Conservation (phyloP, 2,329 filamentous ascomycete species). For the Nannizzia gypsea region DNA sequence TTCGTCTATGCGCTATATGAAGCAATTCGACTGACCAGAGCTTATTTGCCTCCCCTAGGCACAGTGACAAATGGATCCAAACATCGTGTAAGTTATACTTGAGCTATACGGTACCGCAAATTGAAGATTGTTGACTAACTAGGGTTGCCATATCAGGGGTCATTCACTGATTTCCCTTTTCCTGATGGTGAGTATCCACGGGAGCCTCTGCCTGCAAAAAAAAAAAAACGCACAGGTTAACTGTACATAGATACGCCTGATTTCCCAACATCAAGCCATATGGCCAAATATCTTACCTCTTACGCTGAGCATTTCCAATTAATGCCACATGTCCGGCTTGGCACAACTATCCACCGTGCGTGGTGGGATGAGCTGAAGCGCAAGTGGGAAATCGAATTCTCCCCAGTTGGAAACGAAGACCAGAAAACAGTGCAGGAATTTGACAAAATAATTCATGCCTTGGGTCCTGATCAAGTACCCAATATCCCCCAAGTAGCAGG, state of each 20-base stretch:
- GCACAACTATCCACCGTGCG: conserved; percentile 10
- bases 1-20: background rate
- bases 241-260: conserved; percentile 6
- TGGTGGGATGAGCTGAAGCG: conserved; percentile 7
- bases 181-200: background rate
- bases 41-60: background rate
- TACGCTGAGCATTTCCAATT: conserved; percentile 13
- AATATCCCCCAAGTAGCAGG: conserved; percentile 15
- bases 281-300: conserved; percentile 13
- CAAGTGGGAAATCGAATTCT: conserved; percentile 14
- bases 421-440: conserved; percentile 13
- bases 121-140: background rate
- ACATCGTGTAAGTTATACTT: background rate
- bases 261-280: conserved; percentile 8
- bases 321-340: conserved; percentile 8
- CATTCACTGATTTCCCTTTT: background rate
- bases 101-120: background rate
- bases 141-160: background rate
- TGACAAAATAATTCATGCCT: conserved; percentile 27
- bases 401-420: background rate
- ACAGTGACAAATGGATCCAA: background rate
- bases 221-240: no score
- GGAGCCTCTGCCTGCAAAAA: background rate
- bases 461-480: conserved; percentile 18
- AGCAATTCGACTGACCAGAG: background rate